Conservation (phyloP, 2,329 filamentous ascomycete genomes). For the Claviceps digitariae region DNA sequence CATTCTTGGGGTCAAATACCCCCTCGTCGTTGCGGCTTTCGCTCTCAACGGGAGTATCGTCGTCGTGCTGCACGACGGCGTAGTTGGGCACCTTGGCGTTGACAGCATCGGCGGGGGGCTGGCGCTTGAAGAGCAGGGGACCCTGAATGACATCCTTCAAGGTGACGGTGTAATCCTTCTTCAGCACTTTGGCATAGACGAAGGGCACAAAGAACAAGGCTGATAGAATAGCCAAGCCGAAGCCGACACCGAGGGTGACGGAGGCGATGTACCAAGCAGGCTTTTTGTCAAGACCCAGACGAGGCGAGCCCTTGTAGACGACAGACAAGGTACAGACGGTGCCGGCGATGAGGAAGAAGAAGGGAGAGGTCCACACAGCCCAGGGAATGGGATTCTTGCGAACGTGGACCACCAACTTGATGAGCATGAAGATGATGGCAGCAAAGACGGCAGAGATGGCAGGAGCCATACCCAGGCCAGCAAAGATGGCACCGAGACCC, state of each 20-base stretch:
- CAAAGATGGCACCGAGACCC: conserved; percentile 56
- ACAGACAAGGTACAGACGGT: conserved; percentile 64
- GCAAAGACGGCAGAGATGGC: conserved; percentile 48
- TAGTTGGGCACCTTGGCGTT: conserved; percentile 56
- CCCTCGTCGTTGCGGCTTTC: conserved; percentile 14
- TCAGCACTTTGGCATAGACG: conserved; percentile 52
- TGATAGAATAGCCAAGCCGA: conserved; percentile 43
- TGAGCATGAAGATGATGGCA: conserved; percentile 54
- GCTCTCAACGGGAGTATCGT: conserved; percentile 23
- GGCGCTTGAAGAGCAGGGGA: conserved; percentile 50
- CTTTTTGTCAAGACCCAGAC: conserved; percentile 50
- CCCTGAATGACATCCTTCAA: conserved; percentile 50
- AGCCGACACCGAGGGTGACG: conserved; percentile 52
- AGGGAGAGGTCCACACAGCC: conserved; percentile 60
- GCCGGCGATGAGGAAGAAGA: conserved; percentile 65
- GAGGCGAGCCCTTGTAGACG: conserved; percentile 70
- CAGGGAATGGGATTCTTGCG: conserved; percentile 58
- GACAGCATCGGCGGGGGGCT: conserved; percentile 37
- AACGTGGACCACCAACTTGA: conserved; percentile 49
- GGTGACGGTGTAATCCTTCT: conserved; percentile 50
- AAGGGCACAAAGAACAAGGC: conserved; percentile 63
- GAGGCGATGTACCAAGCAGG: conserved; percentile 52
- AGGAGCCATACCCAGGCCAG: conserved; percentile 55
- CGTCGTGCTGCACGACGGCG: conserved; percentile 56
- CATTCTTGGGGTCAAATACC: conserved; percentile 11